phyloP scores from a whole-genome alignment of 2,329 filamentous ascomycete genomes.

The Fusarium sp. region DNA sequence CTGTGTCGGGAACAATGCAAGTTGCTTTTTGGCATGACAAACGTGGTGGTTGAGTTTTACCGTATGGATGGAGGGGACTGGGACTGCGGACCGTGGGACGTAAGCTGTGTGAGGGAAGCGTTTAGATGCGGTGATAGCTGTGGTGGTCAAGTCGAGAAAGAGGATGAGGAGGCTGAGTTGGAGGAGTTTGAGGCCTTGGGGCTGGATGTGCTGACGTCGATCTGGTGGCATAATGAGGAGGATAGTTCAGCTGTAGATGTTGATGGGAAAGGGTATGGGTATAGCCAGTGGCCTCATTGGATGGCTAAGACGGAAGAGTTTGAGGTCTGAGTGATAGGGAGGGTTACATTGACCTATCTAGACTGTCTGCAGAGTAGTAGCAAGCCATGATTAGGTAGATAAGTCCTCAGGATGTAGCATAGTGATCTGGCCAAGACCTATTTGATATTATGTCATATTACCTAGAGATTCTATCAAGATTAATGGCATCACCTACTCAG shows the following conservation, averaged over 20 bases:
- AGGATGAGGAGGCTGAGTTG: slow-evolving; percentile 4
- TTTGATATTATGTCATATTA: too few relatives aligned
- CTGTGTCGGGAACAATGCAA: slow-evolving; percentile 6
- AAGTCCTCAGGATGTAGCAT: not conserved
- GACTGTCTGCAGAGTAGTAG: not conserved
- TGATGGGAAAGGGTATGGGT: slow-evolving; percentile 16
- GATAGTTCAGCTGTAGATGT: slow-evolving; percentile 20
- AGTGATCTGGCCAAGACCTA: not conserved
- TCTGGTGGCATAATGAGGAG: slow-evolving; percentile 18
- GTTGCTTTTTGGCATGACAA: slow-evolving; percentile 15
- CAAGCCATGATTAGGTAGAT: not conserved
- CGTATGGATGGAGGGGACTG: not conserved
- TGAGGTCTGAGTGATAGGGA: slow-evolving; percentile 1
- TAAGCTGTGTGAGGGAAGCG: slow-evolving; percentile 11
- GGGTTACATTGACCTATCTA: slow-evolving; percentile 6
- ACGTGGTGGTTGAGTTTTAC: slow-evolving; percentile 29
- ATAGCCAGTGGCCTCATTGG: slow-evolving; percentile 4
- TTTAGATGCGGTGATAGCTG: slow-evolving; percentile 11
- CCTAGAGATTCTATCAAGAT: not conserved
- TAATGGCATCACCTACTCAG: not conserved
- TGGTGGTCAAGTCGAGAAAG: not conserved
- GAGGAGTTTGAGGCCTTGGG: slow-evolving; percentile 12
- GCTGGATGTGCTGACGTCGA: slow-evolving; percentile 13
- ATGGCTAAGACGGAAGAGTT: not conserved
- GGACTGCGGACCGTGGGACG: slow-evolving; percentile 22